Conservation (phyloP, 148 eudicot species). For the Vaccinium vitisidaea region DNA sequence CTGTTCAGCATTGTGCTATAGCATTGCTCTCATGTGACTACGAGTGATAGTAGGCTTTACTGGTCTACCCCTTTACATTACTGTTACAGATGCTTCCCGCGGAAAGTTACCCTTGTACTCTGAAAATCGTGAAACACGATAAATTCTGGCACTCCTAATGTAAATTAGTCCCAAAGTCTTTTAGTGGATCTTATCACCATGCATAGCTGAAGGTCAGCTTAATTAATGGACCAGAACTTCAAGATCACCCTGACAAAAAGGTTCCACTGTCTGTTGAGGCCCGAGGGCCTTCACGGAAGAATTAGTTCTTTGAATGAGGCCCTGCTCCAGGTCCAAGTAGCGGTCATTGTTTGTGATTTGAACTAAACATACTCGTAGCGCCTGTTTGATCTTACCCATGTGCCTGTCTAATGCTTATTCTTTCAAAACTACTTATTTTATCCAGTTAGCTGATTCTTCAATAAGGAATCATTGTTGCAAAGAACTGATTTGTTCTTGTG, state of each 20-base stretch:
- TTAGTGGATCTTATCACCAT: not conserved
- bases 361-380: not conserved
- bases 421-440: not conserved
- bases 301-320: not conserved
- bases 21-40: not conserved
- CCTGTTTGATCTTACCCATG: not conserved
- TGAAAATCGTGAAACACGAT: not conserved
- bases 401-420: not conserved
- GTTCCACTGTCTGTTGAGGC: not conserved
- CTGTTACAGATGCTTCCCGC: not conserved
- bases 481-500: constrained; percentile 1
- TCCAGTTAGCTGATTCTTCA: not conserved
- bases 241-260: not conserved
- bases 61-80: not conserved
- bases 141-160: not conserved
- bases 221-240: not conserved
- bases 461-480: not conserved
- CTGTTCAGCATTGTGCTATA: not conserved
- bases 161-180: not conserved
- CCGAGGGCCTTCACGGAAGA: not conserved
- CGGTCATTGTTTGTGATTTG: not conserved
- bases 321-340: not conserved
- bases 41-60: not conserved
- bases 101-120: not conserved
- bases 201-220: not conserved